Base-by-base conservation (phyloP, 768 basidiomycete species). In the Asterophora parasitica region DNA sequence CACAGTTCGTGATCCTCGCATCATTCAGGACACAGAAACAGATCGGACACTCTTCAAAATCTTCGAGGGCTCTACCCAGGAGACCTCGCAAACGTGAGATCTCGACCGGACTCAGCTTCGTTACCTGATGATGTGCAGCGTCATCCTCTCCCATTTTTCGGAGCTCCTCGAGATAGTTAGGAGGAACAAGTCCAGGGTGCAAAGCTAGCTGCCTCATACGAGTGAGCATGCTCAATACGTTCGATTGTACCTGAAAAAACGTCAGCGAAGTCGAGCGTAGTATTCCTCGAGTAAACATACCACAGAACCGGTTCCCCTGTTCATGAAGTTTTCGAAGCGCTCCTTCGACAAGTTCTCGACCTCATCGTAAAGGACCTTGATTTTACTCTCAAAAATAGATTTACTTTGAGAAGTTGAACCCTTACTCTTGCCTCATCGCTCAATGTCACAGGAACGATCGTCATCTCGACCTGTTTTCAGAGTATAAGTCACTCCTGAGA, bases 201-300 rank as follows among this genome's bases (percentile, higher is more conserved):
- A 92, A 76, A 13, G 77, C 85, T 15, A 92, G 68, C 64, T 94
- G 92, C 26, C 91, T 80, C 62, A 94, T 71, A 13, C 92, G 85
- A 7, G 89, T 92, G n/a, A 92, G 76, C 76, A 92, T 81, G 51
- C 85, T 83, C 31, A 91, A 64, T 11, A 89, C 80, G 56, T 85
- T 83, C 1, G 79, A 79, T 48, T 82, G 79, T 0, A 80, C 73
- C 85, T 88, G 51, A 20, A 19, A n/a, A 43, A 36, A 4, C 10
- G 23, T 49, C 4, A 42, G 26, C 12, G 42, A 30, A 40, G 13
- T 8, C 46, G 32, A 44, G 7, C 27, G 9, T 15, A 33, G 20
- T 26, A n/a, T 16, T 12, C 34, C 32, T 1, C 9, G 32, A 43
- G 39, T 6, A n/a, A 34, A 61, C 64, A 38, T 51, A 80, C 80